Evolutionary conservation across 306 rosid species (phyloP), one percentile per base, ranked within the genome.

Genomic region (Elaeagnus macrophylla): DNA sequence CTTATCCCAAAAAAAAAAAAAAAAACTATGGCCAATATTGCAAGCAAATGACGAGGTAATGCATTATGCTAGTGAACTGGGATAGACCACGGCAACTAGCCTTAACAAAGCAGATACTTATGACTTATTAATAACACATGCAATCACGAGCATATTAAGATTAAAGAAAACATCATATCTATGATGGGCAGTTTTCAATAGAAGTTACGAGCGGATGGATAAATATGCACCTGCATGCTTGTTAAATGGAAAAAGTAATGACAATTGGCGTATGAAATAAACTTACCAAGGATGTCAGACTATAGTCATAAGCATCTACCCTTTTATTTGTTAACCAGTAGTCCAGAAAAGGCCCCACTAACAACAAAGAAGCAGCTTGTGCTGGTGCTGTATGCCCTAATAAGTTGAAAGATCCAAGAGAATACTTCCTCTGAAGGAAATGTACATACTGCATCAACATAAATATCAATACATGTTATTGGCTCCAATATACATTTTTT

Each of bases 311-410:
- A 16, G 81, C 69, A 6, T 72, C 70, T 48, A 85, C 83, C 73
- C 77, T 65, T 68, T 82, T 79, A 47, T 48, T 67, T 49, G 89
- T 85, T 72, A 85, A 67, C 87, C 84, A 77, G 59, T 73, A 77
- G 74, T 85, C 95, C 52, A 82, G 55, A 54, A 85, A 82, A 44
- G 95, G 95, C 36, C 95, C 95, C 10, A 67, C 14, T 57, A 77
- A 50, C 20, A 82, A 70, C 58, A 85, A 57, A 48, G 84, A 77
- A 51, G 82, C 61, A 41, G 95, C 90, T 66, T 85, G 95, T 54
- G 77, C 80, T 10, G 95, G 95, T 12, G 95, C 95, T 16, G 83
- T 82, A 52, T 85, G 89, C 57, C 87, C 83, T 73, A 85, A 56
- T 70, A 85, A 72, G 62, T 82, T 77, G 74, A 85, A 85, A 9